phyloP scores from a whole-genome alignment of 2,329 filamentous ascomycete species.

The Talaromyces sp. region DNA sequence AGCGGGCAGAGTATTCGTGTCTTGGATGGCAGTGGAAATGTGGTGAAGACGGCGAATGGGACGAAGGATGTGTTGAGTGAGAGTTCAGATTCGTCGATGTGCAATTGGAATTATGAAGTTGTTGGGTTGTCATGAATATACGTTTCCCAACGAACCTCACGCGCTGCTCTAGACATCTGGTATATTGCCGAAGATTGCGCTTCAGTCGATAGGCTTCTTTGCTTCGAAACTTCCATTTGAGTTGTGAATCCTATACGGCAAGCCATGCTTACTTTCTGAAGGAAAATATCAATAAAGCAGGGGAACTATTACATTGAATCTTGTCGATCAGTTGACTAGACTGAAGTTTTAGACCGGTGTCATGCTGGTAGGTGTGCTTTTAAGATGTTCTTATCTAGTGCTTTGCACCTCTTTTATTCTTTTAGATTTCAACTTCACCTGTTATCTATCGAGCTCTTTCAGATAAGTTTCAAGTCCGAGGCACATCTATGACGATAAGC shows the following conservation, averaged over 20 bases:
- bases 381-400: neutral
- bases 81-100: conserved; percentile 2
- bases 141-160: no score
- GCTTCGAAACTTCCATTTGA: neutral
- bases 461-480: neutral
- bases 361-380: neutral
- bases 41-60: conserved; percentile 10
- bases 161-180: no score
- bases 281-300: neutral
- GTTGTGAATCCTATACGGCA: neutral
- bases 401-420: neutral
- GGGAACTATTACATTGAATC: neutral
- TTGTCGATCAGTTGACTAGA: neutral
- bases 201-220: neutral
- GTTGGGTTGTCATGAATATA: conserved; percentile 10
- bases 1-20: conserved; percentile 6
- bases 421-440: neutral
- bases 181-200: no score
- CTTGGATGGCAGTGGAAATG: neutral
- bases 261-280: neutral
- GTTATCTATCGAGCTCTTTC: neutral
- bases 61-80: conserved; percentile 10
- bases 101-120: conserved; percentile 18
- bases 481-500: neutral
- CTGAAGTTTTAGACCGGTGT: neutral